phyloP scores from a whole-genome alignment of 108 stramenopile species.

The Parietichytrium sp. region DNA sequence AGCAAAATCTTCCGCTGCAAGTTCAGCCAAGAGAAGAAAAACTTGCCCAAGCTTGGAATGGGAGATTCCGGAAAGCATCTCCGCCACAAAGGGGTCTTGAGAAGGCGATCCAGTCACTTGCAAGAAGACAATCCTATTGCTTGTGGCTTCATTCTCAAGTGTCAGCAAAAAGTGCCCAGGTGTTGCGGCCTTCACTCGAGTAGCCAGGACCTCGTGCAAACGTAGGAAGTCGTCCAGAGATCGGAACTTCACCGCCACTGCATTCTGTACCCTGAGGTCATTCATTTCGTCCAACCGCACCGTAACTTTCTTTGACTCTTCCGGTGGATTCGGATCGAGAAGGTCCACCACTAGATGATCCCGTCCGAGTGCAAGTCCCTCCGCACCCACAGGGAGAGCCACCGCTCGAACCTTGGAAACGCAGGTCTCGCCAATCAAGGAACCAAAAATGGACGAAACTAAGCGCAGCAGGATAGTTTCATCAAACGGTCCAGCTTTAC shows the following conservation, averaged over 20 bases:
- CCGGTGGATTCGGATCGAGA: background rate
- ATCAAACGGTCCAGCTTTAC: no score
- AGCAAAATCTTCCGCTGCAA: no score
- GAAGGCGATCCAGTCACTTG: background rate
- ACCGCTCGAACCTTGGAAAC: no score
- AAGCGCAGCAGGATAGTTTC: no score
- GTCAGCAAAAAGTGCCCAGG: background rate
- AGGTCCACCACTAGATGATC: background rate
- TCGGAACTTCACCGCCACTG: conserved; percentile 18
- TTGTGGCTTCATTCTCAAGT: background rate
- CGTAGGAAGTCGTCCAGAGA: background rate
- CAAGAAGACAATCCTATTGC: background rate
- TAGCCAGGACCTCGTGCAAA: background rate
- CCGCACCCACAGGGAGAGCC: background rate
- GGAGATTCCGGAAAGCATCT: no score
- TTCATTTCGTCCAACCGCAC: no score
- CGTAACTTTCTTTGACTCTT: no score
- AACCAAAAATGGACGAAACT: no score
- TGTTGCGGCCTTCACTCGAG: background rate
- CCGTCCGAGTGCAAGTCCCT: background rate
- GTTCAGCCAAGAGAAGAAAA: no score
- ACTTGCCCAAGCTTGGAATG: no score
- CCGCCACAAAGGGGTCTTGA: no score
- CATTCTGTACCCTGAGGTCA: background rate
- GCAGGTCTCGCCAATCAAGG: no score